Evolutionary conservation across 768 basidiomycete species (phyloP).

Genomic region (Phylloporus rhodoxanthus): DNA sequence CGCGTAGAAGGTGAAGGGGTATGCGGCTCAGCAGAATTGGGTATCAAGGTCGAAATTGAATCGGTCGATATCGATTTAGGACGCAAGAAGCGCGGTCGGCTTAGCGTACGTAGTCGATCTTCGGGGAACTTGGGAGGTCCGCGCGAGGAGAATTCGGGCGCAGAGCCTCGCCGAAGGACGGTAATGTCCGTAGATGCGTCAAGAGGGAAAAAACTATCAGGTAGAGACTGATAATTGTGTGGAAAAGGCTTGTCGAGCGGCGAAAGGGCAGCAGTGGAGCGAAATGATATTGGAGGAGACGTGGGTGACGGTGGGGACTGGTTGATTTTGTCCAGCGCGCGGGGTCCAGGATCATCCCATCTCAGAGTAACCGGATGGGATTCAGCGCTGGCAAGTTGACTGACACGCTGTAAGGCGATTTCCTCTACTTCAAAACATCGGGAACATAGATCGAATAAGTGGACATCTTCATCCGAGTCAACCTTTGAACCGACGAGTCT

Average conservation of each 20-base stretch:
- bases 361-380: slow-evolving; percentile 9
- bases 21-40: slow-evolving; percentile 8
- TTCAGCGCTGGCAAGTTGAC: slow-evolving; percentile 40
- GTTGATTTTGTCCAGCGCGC: neutral
- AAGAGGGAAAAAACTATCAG: neutral
- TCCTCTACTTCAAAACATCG: slow-evolving; percentile 69
- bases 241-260: slow-evolving; percentile 21
- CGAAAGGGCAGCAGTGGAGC: slow-evolving; percentile 49
- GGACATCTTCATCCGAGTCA: slow-evolving; percentile 28
- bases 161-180: slow-evolving; percentile 24
- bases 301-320: slow-evolving; percentile 19
- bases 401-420: slow-evolving; percentile 60
- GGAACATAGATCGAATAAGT: slow-evolving; percentile 51
- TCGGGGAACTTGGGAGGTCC: slow-evolving; percentile 10
- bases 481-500: slow-evolving; percentile 40
- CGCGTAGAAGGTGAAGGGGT: slow-evolving; percentile 6
- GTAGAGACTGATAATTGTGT: neutral
- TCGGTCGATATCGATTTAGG: slow-evolving; percentile 53
- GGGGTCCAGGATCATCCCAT: slow-evolving; percentile 15
- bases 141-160: slow-evolving; percentile 19
- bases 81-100: slow-evolving; percentile 29
- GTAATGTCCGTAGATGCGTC: slow-evolving; percentile 7
- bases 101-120: slow-evolving; percentile 18
- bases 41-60: slow-evolving; percentile 38
- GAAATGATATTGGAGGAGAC: slow-evolving; percentile 28